Percentiles rank a stretch among this genome's conserved stretches.
These are phyloP conservation scores for Berberis vulgaris DNA, from an alignment of 164 flowering plant genomes.

Conservation along the genomic window DNA sequence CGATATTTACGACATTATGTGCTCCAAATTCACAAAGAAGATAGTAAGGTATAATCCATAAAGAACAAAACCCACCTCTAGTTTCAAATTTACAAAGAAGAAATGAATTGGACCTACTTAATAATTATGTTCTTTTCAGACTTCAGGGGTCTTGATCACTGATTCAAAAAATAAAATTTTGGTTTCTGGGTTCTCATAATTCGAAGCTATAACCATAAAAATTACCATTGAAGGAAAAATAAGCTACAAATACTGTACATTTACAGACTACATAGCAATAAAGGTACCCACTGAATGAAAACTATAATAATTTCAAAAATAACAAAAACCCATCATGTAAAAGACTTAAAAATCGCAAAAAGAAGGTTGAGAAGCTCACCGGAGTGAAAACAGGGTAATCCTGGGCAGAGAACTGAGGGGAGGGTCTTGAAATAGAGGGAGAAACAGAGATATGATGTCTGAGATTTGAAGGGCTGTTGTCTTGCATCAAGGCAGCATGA, in stretches of 20 bases:
- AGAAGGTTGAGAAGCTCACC: conserved; percentile 34
- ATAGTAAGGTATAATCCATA: neutral
- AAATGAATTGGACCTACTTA: no score
- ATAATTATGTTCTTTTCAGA: no score
- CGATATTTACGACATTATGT: neutral
- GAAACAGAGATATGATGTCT: conserved; percentile 28
- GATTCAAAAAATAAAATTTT: no score
- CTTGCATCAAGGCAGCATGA: conserved; percentile 76
- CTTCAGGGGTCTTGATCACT: no score
- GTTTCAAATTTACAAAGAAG: no score
- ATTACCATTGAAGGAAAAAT: no score
- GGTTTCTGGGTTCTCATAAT: no score
- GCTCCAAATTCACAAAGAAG: neutral
- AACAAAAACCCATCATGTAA: neutral
- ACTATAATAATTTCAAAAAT: neutral
- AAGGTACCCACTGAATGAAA: neutral
- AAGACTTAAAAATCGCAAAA: neutral
- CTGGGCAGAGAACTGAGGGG: conserved; percentile 64
- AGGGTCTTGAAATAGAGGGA: conserved; percentile 37
- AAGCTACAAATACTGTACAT: no score
- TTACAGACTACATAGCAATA: neutral
- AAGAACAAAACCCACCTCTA: neutral
- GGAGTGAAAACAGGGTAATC: conserved; percentile 99
- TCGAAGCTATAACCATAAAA: no score
- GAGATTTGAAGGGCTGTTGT: conserved; percentile 45